A percentile compares a stretch with the other conserved stretches of the same genome.
Conservation (phyloP, 1,284 basidiomycete genomes). For the Omphalotus olearius region DNA sequence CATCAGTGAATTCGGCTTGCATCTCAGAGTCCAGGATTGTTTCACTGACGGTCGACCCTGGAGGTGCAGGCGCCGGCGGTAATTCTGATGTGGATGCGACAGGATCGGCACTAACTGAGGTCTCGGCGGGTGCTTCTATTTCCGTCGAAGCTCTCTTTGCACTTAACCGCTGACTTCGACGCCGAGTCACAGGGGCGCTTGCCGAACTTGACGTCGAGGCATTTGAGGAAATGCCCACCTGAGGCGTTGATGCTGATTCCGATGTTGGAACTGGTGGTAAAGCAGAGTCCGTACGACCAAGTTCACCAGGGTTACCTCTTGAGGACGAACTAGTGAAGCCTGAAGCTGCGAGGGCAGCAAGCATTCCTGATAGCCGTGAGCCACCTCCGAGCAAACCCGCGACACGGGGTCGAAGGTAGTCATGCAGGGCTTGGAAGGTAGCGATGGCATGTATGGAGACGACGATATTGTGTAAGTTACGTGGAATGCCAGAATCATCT, state of each 20-base stretch:
- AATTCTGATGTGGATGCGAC: constrained; percentile 19
- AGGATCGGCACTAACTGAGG: constrained; percentile 23
- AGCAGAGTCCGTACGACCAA: constrained; percentile 24
- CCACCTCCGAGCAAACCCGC: constrained; percentile 57
- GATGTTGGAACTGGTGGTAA: constrained; percentile 27
- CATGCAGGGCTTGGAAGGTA: constrained; percentile 92
- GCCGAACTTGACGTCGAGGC: constrained; percentile 17
- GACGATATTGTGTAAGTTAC: constrained; percentile 82
- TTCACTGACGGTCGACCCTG: constrained; percentile 43
- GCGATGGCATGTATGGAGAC: constrained; percentile 97
- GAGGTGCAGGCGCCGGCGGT: constrained; percentile 19
- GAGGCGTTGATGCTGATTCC: constrained; percentile 23
- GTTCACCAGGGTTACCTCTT: constrained; percentile 20
- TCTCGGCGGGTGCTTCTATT: constrained; percentile 20
- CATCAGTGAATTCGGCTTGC: constrained; percentile 70
- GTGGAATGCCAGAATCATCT: constrained; percentile 84
- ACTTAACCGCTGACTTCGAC: constrained; percentile 81
- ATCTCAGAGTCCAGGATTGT: constrained; percentile 60
- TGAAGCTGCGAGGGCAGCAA: constrained; percentile 85
- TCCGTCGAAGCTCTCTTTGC: constrained; percentile 48
- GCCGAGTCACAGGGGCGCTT: constrained; percentile 38
- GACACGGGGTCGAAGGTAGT: constrained; percentile 88
- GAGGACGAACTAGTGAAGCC: constrained; percentile 44
- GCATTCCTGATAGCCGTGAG: constrained; percentile 81
- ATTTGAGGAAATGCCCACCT: constrained; percentile 31